Base-by-base conservation (phyloP, 805 yeast genomes). In the Metschnikowia picachoensis region DNA sequence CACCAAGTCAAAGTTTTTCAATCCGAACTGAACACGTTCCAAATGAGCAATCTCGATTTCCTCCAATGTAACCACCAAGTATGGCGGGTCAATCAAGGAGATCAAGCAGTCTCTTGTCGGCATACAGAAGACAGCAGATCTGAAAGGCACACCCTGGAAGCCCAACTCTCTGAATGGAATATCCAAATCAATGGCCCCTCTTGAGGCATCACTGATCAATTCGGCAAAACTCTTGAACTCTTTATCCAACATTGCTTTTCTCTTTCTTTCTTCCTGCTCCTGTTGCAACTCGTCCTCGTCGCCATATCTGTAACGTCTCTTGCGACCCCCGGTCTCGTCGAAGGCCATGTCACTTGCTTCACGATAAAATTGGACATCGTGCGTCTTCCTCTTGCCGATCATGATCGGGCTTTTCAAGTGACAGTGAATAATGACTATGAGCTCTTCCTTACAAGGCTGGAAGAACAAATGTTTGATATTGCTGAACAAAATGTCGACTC, bases 221-320 rank as follows among this genome's bases (percentile, higher is more conserved):
- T 94, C 97, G 15, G 92, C 92, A 70, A 90, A 94, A 39, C 77
- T 75, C 66, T 82, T 84, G 70, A 91, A 94, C 67, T 94, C 98
- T 65, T 86, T 88, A 69, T 94, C 97, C 59, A 94, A 78, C 33
- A 88, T 79, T 20, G 87, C 86, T 59, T 95, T 87, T 68, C 97
- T 80, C 67, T 92, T 79, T 72, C 97, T 83, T 70, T 94, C 99
- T 66, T 94, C 98, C 69, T 92, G 97, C 71, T 94, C 99, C 68
- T 92, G 97, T 68, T 94, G 98, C 53, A 94, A 74, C 70, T 94
- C 99, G 66, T 94, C 99, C 66, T 94, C 99, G 65, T 94, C 99
- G 39, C 99, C 99, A 63, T 94, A 94, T 60, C 94, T 71, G 66
- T 84, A 85, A 54, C 78, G 79, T 66, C 97, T 82, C 70, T 88